Evolutionary conservation across 176 grass and related monocot species (phyloP), one percentile per base, ranked within the genome.

Genomic region (Thinopyrum elongatum): DNA sequence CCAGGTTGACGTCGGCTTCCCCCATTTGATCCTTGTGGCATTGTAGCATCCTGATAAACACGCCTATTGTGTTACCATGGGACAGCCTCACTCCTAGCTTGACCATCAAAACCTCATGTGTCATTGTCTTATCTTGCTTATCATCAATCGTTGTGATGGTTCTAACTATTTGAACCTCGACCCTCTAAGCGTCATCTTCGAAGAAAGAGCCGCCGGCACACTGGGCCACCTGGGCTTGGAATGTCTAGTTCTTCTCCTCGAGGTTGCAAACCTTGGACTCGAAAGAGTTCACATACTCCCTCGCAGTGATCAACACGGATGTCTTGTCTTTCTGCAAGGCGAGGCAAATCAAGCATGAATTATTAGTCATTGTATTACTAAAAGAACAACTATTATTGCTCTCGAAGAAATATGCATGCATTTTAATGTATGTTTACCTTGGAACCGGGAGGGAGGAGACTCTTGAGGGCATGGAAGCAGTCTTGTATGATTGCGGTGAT

Each of bases 391-490:
- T 51, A 17, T 0, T 51, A 51, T 51, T 51, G 0, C 15, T 51
- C 47, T 51, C 47, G 0, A 16, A 29, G 15, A 63, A 51, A 51
- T 21, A 16, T 11, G 9, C 8, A 65, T n/a, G 1, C 1, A 64
- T 51, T 51, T 17, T 17, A 51, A 7, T 58, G 10, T 51, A 51
- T 51, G 47, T 17, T 17, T 83, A 89, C 93, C 86, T 98, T 95
- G 62, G 83, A 67, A 47, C 91, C 71, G 0, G 85, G 87, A 6
- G 95, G 95, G 27, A 98, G 89, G 17, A 92, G 73, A 80, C 63
- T 17, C 28, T 72, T 93, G 85, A 95, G 91, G 3, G 91, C 87
- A 64, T 89, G 60, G 82, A 95, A 93, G 80, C 82, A 87, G 47
- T 95, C 91, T 51, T 51, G 15, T 51, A 51, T 17, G 15, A 51